Percentiles rank a stretch among this genome's conserved stretches.
phyloP scores from a whole-genome alignment of 129 eudicot species.

The Pseudognaphalium luteoalbum region DNA sequence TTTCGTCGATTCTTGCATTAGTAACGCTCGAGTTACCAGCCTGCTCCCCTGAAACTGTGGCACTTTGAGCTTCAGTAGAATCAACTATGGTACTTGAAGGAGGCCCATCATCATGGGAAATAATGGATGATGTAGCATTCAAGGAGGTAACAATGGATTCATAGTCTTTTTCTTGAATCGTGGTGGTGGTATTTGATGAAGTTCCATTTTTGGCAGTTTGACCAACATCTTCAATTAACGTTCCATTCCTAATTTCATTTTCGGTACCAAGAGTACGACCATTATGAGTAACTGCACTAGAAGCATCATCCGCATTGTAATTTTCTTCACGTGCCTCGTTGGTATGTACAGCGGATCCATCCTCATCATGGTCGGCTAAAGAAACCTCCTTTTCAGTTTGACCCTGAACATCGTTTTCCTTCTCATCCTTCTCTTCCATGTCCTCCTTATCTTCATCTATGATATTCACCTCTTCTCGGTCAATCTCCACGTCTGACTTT shows the following conservation, averaged over 20 bases:
- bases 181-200: constrained; percentile 23
- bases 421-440: constrained; percentile 38
- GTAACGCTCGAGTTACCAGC: constrained; percentile 23
- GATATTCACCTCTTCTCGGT: constrained; percentile 40
- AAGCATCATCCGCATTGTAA: constrained; percentile 96
- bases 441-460: constrained; percentile 46
- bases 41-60: constrained; percentile 22
- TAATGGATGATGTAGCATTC: constrained; percentile 23
- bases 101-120: constrained; percentile 26
- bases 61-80: constrained; percentile 28
- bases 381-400: constrained; percentile 35
- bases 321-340: constrained; percentile 82
- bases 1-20: constrained; percentile 25
- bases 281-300: constrained; percentile 86
- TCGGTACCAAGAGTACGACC: constrained; percentile 32
- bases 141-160: constrained; percentile 13
- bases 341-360: constrained; percentile 33
- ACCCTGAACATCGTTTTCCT: constrained; percentile 29
- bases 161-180: constrained; percentile 23
- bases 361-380: constrained; percentile 49
- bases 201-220: constrained; percentile 15
- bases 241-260: constrained; percentile 38
- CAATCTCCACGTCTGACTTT: constrained; percentile 46
- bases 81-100: constrained; percentile 25
- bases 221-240: constrained; percentile 28